These are phyloP conservation scores for Sequoiadendron giganteum DNA, from an alignment of 75 land plant genomes.

Conservation along the genomic window DNA sequence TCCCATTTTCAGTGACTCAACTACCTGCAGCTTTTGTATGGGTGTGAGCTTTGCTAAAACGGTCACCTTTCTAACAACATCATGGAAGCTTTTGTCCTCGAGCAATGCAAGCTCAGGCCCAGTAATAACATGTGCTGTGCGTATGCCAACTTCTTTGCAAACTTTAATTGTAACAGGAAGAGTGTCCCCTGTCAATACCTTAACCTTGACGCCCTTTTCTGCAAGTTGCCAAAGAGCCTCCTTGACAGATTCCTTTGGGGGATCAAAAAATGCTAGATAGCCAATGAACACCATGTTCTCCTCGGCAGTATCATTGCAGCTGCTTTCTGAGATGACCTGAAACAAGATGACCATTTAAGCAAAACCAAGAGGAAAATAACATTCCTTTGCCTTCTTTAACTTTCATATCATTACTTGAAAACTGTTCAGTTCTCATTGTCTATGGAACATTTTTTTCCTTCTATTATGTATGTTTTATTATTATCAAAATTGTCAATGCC, in stretches of 20 bases:
- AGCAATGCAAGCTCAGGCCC: constrained; percentile 54
- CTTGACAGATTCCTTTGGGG: constrained; percentile 59
- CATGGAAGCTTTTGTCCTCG: constrained; percentile 30
- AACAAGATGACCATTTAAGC: background rate
- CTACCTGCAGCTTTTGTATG: constrained; percentile 44
- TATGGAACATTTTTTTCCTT: background rate
- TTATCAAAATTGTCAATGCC: background rate
- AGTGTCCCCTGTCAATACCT: constrained; percentile 56
- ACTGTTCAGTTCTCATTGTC: background rate
- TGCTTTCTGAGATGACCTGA: background rate
- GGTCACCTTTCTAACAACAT: constrained; percentile 33
- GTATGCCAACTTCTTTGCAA: constrained; percentile 61
- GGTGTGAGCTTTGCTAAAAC: constrained; percentile 59
- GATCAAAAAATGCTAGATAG: constrained; percentile 44
- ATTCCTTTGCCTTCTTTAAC: background rate
- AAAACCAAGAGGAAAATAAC: background rate
- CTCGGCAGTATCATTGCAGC: constrained; percentile 18
- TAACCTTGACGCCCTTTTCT: constrained; percentile 27
- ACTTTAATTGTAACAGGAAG: constrained; percentile 47
- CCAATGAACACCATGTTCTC: constrained; percentile 52
- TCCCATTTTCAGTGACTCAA: constrained; percentile 39
- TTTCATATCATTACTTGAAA: background rate
- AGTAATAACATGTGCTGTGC: constrained; percentile 42
- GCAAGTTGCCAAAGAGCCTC: constrained; percentile 37
- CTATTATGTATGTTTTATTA: background rate